phyloP scores from a whole-genome alignment of 495 filamentous ascomycete genomes.

The Talaromyces thailandensis region DNA sequence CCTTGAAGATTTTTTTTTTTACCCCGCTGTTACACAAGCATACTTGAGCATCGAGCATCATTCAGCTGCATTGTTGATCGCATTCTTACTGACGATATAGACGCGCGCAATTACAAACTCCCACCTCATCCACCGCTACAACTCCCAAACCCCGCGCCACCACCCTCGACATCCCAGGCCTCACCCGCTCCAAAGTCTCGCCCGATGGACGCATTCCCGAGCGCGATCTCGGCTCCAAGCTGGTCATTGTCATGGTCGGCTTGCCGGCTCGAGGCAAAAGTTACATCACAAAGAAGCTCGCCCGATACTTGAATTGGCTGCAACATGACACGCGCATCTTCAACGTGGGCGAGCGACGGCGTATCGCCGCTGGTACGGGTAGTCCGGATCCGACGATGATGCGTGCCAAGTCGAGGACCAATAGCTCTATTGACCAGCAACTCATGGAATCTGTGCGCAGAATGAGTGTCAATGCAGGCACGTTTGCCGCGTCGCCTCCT shows the following conservation, averaged over 20 bases:
- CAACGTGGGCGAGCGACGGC: slow-evolving; percentile 88
- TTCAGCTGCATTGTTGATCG: neutral
- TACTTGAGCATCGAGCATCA: neutral
- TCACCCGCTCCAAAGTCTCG: slow-evolving; percentile 89
- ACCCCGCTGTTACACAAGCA: neutral
- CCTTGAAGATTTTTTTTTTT: neutral
- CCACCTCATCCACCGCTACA: slow-evolving; percentile 43
- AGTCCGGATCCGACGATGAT: slow-evolving; percentile 27
- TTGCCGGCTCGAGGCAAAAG: slow-evolving; percentile 92
- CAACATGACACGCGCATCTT: slow-evolving; percentile 94
- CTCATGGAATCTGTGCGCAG: slow-evolving; percentile 35
- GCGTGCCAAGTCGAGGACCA: slow-evolving; percentile 12
- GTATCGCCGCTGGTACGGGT: slow-evolving; percentile 58
- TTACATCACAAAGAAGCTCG: slow-evolving; percentile 96
- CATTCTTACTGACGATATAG: slow-evolving; percentile 11
- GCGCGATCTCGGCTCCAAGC: slow-evolving; percentile 86
- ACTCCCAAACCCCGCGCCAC: slow-evolving; percentile 66
- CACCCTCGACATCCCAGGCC: slow-evolving; percentile 75
- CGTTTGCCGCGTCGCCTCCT: slow-evolving; percentile 11
- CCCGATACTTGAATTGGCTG: slow-evolving; percentile 91
- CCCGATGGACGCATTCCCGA: slow-evolving; percentile 90
- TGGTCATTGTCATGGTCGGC: slow-evolving; percentile 98
- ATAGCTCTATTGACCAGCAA: slow-evolving; percentile 28
- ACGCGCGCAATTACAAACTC: slow-evolving; percentile 34
- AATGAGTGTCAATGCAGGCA: slow-evolving; percentile 33